phyloP scores from a whole-genome alignment of 2,329 filamentous ascomycete genomes.

The Podosphaera leucotricha region DNA sequence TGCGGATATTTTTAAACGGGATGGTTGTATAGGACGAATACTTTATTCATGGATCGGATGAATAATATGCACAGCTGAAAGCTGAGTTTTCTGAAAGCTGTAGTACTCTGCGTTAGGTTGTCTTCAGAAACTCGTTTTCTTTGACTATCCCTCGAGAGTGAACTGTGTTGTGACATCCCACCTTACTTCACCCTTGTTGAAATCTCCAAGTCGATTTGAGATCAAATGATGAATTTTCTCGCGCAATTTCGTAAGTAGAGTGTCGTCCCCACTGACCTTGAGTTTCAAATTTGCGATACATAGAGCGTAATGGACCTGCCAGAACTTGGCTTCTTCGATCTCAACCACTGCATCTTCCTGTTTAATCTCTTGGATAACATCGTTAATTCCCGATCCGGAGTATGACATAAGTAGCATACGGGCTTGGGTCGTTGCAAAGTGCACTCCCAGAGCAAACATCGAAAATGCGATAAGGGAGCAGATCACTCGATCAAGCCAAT shows the following conservation, averaged over 20 bases:
- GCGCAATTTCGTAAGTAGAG: conserved; percentile 46
- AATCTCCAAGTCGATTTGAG: conserved; percentile 66
- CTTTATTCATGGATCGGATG: no score
- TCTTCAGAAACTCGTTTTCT: neutral
- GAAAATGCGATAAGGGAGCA: conserved; percentile 60
- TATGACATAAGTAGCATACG: conserved; percentile 95
- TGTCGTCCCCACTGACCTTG: conserved; percentile 46
- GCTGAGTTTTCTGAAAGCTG: neutral
- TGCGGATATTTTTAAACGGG: no score
- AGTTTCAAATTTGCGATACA: conserved; percentile 90
- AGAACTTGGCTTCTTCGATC: conserved; percentile 83
- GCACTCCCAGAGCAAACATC: conserved; percentile 73
- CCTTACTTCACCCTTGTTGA: conserved; percentile 55
- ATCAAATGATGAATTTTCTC: conserved; percentile 57
- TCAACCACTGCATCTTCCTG: conserved; percentile 50
- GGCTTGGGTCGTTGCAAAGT: conserved; percentile 65
- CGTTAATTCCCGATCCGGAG: conserved; percentile 17
- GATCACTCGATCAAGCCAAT: conserved; percentile 62
- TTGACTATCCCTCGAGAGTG: conserved; percentile 3
- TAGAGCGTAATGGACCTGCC: conserved; percentile 94
- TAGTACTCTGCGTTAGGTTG: no score
- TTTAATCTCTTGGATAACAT: conserved; percentile 68
- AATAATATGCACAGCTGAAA: no score
- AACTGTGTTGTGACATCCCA: conserved; percentile 92
- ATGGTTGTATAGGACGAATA: no score